phyloP scores from a whole-genome alignment of 78 protist genomes.

The Dictyostelium discoideum region dicty_2.7 NC_007088.5:7198501-7199000 shows the following conservation, averaged over 20 bases:
- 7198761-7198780: slow-evolving; percentile 17
- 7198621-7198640: background rate
- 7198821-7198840: slow-evolving; percentile 98
- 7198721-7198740: background rate
- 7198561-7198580: no score
- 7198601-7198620: background rate
- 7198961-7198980: slow-evolving; percentile 98
- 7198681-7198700: background rate
- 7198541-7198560: background rate
- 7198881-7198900: slow-evolving; percentile 95
- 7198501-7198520: background rate
- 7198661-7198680: background rate
- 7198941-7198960: slow-evolving; percentile 96
- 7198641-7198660: background rate
- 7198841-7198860: slow-evolving; percentile 98
- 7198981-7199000: slow-evolving; percentile 99
- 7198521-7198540: background rate
- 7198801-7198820: slow-evolving; percentile 98
- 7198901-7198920: slow-evolving; percentile 96
- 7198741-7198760: background rate
- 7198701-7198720: slow-evolving; percentile 17
- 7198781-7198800: slow-evolving; percentile 87
- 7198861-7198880: slow-evolving; percentile 91
- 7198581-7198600: no score
- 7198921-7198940: slow-evolving; percentile 96